Evolutionary conservation across 2,329 filamentous ascomycete species (phyloP).

Genomic region (Scedosporium apiospermum): DNA sequence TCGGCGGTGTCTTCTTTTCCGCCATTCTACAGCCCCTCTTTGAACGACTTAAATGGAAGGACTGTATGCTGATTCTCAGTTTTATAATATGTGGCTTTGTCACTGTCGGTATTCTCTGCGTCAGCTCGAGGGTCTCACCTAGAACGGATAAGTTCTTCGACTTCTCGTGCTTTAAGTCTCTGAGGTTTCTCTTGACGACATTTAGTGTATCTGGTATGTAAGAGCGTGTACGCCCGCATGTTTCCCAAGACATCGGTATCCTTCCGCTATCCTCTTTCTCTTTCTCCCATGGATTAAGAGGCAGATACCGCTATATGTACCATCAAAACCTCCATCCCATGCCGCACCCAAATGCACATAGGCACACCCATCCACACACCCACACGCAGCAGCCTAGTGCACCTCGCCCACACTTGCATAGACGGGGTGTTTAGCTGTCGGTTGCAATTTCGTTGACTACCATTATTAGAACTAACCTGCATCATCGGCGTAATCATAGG

Average conservation of each 20-base stretch:
- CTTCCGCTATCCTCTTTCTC: neutral
- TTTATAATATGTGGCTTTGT: constrained; percentile 38
- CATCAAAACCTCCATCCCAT: neutral
- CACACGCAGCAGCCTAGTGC: neutral
- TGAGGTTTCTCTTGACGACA: constrained; percentile 17
- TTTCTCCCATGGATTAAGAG: neutral
- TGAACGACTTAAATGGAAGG: constrained; percentile 35
- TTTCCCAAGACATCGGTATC: neutral
- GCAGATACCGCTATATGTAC: neutral
- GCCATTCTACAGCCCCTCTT: constrained; percentile 35
- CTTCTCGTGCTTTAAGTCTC: constrained; percentile 11
- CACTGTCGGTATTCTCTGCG: constrained; percentile 55
- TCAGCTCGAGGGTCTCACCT: constrained; percentile 51
- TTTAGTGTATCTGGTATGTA: constrained; percentile 17
- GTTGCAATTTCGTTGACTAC: neutral
- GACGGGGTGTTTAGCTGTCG: neutral
- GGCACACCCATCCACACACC: neutral
- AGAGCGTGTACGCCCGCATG: neutral
- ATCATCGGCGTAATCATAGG: constrained; percentile 11
- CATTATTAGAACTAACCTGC: neutral
- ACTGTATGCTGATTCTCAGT: constrained; percentile 38
- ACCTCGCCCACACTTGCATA: neutral
- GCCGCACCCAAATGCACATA: neutral
- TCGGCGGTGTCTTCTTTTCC: constrained; percentile 61
- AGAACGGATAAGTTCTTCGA: constrained; percentile 7